phyloP scores from a whole-genome alignment of 257 asterid species.

The Euphrasia confusa region DNA sequence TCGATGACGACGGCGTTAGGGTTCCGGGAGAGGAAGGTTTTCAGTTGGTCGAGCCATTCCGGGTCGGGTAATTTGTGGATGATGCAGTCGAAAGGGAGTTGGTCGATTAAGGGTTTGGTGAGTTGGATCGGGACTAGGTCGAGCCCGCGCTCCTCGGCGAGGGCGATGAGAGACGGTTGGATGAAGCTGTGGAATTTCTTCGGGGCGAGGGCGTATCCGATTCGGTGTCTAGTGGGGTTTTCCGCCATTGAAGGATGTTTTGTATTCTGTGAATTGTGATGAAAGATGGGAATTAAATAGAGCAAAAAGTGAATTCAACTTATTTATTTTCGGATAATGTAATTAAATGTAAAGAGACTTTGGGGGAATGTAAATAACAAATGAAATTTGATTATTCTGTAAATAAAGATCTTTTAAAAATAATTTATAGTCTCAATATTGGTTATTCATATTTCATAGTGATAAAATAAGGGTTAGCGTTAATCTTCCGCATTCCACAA shows the following conservation, averaged over 20 bases:
- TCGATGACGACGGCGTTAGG: conserved; percentile 57
- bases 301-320: neutral
- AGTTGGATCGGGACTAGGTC: conserved; percentile 48
- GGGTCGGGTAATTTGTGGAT: conserved; percentile 55
- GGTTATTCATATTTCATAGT: too few relatives aligned
- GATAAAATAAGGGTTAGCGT: too few relatives aligned
- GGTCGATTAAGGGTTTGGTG: conserved; percentile 48
- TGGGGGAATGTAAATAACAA: too few relatives aligned
- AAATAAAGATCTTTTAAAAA: too few relatives aligned
- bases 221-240: conserved; percentile 29
- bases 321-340: too few relatives aligned
- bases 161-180: conserved; percentile 49
- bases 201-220: conserved; percentile 66
- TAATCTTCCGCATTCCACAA: too few relatives aligned
- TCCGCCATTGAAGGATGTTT: conserved; percentile 24
- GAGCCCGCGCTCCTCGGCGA: conserved; percentile 48
- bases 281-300: neutral
- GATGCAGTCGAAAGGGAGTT: conserved; percentile 58
- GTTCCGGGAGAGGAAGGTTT: conserved; percentile 27
- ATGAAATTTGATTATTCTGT: too few relatives aligned
- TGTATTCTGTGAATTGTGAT: neutral
- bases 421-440: too few relatives aligned
- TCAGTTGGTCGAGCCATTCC: conserved; percentile 51
- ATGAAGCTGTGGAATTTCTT: conserved; percentile 57
- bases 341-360: too few relatives aligned